Base-by-base conservation (phyloP, 73 alveolate species). In the Uronychia binucleata region DNA sequence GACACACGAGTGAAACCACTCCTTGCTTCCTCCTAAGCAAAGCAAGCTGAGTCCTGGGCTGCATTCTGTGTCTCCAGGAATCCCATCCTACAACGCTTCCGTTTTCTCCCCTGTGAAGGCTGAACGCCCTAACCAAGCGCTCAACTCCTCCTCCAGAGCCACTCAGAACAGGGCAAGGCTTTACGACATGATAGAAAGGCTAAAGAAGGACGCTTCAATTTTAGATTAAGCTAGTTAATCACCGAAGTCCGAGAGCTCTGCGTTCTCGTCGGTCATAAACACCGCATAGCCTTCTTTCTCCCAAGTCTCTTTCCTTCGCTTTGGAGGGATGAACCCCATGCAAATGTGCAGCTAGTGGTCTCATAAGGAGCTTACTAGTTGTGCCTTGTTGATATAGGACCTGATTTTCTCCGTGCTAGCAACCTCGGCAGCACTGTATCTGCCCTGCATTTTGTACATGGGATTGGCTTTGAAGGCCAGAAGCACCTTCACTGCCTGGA, bases 391-490 rank as follows among this genome's bases (percentile, higher is more conserved):
- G 19, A 46, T 46, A 46, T 46, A 46, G 67, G 67, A 46, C 19
- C 58, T 1, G 5, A 75, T 75, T 27, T 75, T 75, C 1, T 26
- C 46, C 25, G 28, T 28, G 5, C 1, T 30, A 1, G 81, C 81
- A 26, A 26, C 81, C 5, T 75, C 81, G 5, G 32, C 29, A 28
- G 81, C 57, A 30, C 29, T 75, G 30, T 28, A 75, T 26, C 81
- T 32, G 5, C 89, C 77, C 58, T 59, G 14, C 57, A 82, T 80
- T 33, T 59, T 80, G 11, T 79, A 57, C 57, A 57, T 79, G 19
- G 89, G 89, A 58, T 74, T 76, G 30, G 89, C 88, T 74, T 87
- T 87, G 13, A 75, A 86, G 0, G 88, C 79, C 67, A 87, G 57
- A 11, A 87, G 34, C 26, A 74, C 57, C 59, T 87, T 87, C 1